A percentile compares a stretch with the other conserved stretches of the same genome.
These are phyloP conservation scores for Candida odintsovae DNA, from an alignment of 805 yeast genomes.

Conservation along the genomic window DNA sequence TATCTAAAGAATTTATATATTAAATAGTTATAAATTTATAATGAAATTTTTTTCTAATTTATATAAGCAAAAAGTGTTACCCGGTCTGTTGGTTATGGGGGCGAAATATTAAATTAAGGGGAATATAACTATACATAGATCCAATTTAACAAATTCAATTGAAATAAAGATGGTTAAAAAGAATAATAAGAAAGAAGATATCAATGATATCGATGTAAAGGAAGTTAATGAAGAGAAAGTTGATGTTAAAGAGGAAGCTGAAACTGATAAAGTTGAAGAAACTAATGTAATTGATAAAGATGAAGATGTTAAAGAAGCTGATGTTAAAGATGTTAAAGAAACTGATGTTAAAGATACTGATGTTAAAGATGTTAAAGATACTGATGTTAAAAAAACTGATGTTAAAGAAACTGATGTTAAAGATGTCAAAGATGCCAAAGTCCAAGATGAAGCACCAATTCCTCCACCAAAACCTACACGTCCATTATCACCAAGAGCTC, in stretches of 20 bases:
- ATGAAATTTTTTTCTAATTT: slow-evolving; percentile 7
- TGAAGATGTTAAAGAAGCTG: background rate
- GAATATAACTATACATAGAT: too few species aligned
- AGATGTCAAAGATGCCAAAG: background rate
- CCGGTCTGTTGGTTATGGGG: background rate
- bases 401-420: too few species aligned
- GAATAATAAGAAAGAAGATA: slow-evolving; percentile 6
- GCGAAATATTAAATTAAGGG: background rate
- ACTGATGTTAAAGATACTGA: slow-evolving; percentile 1
- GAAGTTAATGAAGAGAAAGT: background rate
- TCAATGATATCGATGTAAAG: slow-evolving; percentile 2
- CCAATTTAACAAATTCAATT: too few species aligned
- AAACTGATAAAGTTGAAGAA: slow-evolving; percentile 3
- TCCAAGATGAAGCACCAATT: slow-evolving; percentile 7
- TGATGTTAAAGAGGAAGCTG: background rate
- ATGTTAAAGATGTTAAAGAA: slow-evolving; percentile 7
- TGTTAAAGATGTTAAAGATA: background rate
- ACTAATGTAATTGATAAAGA: too few species aligned
- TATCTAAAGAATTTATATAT: slow-evolving; percentile 22
- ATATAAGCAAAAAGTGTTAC: background rate
- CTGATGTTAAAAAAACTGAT: too few species aligned
- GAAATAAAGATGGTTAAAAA: too few species aligned
- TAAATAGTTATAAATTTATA: background rate
- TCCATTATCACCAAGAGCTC: slow-evolving; percentile 55
- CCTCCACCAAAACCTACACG: slow-evolving; percentile 51